A percentile compares a stretch with the other conserved stretches of the same genome.
phyloP scores from a whole-genome alignment of 176 grass and related monocot species.

The Areca catechu region DNA sequence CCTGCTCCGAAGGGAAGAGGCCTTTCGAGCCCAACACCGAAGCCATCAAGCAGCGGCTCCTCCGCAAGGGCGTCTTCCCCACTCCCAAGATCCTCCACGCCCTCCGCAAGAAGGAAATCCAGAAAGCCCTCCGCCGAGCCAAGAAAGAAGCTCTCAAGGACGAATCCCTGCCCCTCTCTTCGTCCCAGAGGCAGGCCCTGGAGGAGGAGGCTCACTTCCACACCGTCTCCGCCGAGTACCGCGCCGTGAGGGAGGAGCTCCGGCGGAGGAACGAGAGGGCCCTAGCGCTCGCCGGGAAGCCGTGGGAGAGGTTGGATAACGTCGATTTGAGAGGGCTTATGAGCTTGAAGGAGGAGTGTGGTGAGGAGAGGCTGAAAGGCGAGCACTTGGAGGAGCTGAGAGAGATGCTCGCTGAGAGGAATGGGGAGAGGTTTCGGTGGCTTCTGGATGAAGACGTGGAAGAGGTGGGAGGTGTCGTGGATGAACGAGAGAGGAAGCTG shows the following conservation, averaged over 20 bases:
- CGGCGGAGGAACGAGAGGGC: constrained; percentile 14
- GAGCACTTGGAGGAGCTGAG: constrained; percentile 54
- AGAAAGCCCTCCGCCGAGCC: constrained; percentile 53
- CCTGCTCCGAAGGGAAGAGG: constrained; percentile 5
- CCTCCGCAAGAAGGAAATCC: constrained; percentile 83
- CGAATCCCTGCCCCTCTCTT: constrained; percentile 3
- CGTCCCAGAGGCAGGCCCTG: constrained; percentile 11
- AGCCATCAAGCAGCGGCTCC: constrained; percentile 51
- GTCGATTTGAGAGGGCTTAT: constrained; percentile 17
- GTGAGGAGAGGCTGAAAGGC: neutral
- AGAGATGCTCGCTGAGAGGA: constrained; percentile 65
- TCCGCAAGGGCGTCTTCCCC: constrained; percentile 50
- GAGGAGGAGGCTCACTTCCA: constrained; percentile 55
- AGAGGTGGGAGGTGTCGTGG: constrained; percentile 10
- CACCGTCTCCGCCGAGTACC: constrained; percentile 51
- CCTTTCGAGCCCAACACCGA: constrained; percentile 30
- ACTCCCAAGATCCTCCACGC: constrained; percentile 82
- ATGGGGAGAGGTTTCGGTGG: constrained; percentile 41
- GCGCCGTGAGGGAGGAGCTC: constrained; percentile 34
- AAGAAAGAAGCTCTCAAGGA: constrained; percentile 42
- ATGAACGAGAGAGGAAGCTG: neutral
- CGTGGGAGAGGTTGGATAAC: constrained; percentile 35
- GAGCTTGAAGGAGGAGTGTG: constrained; percentile 12
- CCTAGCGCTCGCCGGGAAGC: constrained; percentile 21
- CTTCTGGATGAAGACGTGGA: constrained; percentile 57